These are phyloP conservation scores for Blastobotrys mokoenaii DNA, from an alignment of 805 yeast species.

Conservation along the genomic window DNA sequence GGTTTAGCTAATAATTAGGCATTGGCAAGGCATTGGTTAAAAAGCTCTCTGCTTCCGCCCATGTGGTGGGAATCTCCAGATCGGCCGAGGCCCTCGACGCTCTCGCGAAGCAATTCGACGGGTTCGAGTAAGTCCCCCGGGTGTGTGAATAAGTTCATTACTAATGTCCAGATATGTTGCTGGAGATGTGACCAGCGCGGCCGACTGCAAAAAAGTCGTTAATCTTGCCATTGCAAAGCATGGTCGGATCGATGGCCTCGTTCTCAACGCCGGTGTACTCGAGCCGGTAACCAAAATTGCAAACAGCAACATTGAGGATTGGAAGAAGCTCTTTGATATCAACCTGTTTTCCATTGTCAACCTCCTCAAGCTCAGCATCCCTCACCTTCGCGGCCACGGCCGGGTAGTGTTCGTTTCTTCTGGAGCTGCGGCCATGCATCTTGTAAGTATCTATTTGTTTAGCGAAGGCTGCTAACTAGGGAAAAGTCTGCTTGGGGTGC, in stretches of 20 bases:
- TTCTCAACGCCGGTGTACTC: slow-evolving; percentile 68
- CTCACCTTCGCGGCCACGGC: slow-evolving; percentile 52
- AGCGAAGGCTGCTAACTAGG: not conserved
- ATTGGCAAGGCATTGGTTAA: slow-evolving; percentile 74
- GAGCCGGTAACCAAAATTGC: slow-evolving; percentile 59
- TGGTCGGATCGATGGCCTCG: slow-evolving; percentile 45
- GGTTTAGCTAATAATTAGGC: slow-evolving; percentile 33
- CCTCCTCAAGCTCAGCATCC: slow-evolving; percentile 42
- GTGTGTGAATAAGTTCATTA: too few relatives aligned
- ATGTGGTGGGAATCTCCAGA: slow-evolving; percentile 68
- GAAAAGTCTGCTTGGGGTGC: slow-evolving; percentile 72
- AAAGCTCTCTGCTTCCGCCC: slow-evolving; percentile 31
- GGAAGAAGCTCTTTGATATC: slow-evolving; percentile 63
- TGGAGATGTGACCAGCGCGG: slow-evolving; percentile 46
- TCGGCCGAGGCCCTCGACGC: slow-evolving; percentile 40
- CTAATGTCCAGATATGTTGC: slow-evolving; percentile 28
- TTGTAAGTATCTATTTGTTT: slow-evolving; percentile 22
- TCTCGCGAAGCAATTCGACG: slow-evolving; percentile 32
- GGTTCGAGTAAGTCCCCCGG: slow-evolving; percentile 16
- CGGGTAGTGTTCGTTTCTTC: slow-evolving; percentile 68
- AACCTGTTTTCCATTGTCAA: slow-evolving; percentile 71
- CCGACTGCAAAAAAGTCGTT: slow-evolving; percentile 32
- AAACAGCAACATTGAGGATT: slow-evolving; percentile 43
- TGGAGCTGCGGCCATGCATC: slow-evolving; percentile 66
- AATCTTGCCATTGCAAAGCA: slow-evolving; percentile 36